Evolutionary conservation across 2,329 filamentous ascomycete species (phyloP).

Genomic region (Cercospora sp.): DNA sequence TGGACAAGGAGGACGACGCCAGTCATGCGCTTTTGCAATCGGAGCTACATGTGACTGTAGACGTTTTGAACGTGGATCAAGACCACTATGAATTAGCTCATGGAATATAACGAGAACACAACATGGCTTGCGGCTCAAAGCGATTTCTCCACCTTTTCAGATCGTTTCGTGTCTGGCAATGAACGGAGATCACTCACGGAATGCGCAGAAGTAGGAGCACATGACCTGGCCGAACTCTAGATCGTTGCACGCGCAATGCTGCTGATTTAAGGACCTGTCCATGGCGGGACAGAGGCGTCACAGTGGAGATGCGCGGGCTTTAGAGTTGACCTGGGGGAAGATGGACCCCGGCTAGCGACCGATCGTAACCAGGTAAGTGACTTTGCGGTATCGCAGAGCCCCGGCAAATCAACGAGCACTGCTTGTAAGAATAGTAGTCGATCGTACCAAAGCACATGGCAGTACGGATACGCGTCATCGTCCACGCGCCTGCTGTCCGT

Average conservation of each 20-base stretch:
- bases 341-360: background rate
- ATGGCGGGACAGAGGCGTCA: background rate
- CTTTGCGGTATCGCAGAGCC: background rate
- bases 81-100: slow-evolving; percentile 13
- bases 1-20: slow-evolving; percentile 7
- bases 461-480: background rate
- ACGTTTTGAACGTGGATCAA: slow-evolving; percentile 1
- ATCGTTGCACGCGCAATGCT: background rate
- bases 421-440: background rate
- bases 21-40: slow-evolving; percentile 15
- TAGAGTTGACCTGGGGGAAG: background rate
- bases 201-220: background rate
- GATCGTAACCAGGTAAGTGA: background rate
- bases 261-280: background rate
- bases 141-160: background rate
- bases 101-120: background rate
- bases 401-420: background rate
- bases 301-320: background rate
- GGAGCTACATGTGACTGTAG: slow-evolving; percentile 1
- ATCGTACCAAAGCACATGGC: background rate
- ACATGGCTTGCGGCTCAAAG: background rate
- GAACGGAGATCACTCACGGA: too few relatives aligned
- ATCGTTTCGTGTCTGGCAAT: too few relatives aligned
- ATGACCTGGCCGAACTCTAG: background rate
- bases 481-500: background rate